These are phyloP conservation scores for Calocybe indica DNA, from an alignment of 768 basidiomycete genomes.

Conservation along the genomic window DNA sequence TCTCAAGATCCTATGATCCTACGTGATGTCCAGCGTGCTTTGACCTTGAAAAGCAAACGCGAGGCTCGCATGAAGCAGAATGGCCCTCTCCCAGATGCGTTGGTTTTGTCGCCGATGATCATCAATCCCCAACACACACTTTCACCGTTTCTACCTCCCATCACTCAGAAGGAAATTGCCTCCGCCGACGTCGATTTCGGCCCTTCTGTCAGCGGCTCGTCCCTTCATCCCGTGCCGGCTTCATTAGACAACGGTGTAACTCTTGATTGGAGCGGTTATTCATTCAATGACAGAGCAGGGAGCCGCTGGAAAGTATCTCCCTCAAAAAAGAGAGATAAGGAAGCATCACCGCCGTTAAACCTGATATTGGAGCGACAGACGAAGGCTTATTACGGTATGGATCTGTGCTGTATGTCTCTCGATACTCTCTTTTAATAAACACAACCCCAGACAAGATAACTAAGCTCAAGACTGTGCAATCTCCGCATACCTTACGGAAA, in stretches of 20 bases:
- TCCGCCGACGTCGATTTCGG: conserved; percentile 63
- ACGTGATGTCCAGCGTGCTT: conserved; percentile 73
- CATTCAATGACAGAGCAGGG: conserved; percentile 50
- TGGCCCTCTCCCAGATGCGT: conserved; percentile 7
- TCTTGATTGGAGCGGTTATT: conserved; percentile 66
- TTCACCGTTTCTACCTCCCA: conserved; percentile 17
- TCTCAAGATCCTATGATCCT: conserved; percentile 68
- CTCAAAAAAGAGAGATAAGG: conserved; percentile 55
- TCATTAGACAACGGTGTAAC: conserved; percentile 66
- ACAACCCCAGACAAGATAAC: conserved; percentile 46
- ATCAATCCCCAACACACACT: conserved; percentile 26
- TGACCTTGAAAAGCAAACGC: conserved; percentile 67
- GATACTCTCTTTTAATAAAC: not conserved
- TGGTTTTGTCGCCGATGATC: conserved; percentile 9
- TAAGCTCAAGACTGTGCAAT: conserved; percentile 42
- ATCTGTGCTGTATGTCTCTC: not conserved
- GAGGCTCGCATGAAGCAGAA: conserved; percentile 51
- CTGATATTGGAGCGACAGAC: conserved; percentile 55
- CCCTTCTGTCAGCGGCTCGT: conserved; percentile 45
- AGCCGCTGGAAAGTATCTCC: conserved; percentile 56
- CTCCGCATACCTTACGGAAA: conserved; percentile 53
- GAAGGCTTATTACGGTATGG: conserved; percentile 47
- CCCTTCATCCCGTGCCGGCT: conserved; percentile 58
- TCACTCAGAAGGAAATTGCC: conserved; percentile 20
- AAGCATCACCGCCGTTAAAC: conserved; percentile 34